A percentile compares a stretch with the other conserved stretches of the same genome.
phyloP scores from a whole-genome alignment of 306 rosid species.

The Cicer arietinum region DNA sequence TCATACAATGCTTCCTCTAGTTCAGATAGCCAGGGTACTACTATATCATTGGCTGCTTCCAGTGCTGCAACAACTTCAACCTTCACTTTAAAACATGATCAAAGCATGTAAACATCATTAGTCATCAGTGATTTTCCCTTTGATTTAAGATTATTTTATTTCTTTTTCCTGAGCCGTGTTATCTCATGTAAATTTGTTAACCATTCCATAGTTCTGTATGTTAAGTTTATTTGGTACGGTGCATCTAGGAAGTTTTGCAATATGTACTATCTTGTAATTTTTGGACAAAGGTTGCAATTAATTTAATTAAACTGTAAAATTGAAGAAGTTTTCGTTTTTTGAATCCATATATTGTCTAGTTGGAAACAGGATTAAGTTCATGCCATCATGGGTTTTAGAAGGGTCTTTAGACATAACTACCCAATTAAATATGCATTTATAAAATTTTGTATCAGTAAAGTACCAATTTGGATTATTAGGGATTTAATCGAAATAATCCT shows the following conservation, averaged over 20 bases:
- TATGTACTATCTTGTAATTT: conserved; percentile 36
- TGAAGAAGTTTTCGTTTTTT: too few species aligned
- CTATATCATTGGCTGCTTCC: conserved; percentile 55
- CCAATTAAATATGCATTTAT: too few species aligned
- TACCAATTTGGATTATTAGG: too few species aligned
- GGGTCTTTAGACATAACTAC: too few species aligned
- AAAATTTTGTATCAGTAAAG: too few species aligned
- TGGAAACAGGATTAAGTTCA: too few species aligned
- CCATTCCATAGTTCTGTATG: conserved; percentile 1
- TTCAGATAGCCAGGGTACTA: conserved; percentile 52
- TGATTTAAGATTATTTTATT: conserved; percentile 41
- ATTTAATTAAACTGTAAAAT: too few species aligned
- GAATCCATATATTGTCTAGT: too few species aligned
- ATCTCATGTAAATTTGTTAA: conserved; percentile 48
- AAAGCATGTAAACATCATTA: conserved; percentile 41
- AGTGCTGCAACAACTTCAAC: conserved; percentile 49
- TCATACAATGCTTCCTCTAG: conserved; percentile 55
- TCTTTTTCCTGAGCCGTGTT: conserved; percentile 39
- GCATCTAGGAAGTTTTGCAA: conserved; percentile 32
- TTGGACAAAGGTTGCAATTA: background rate
- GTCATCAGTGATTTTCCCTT: background rate
- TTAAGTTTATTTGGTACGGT: background rate
- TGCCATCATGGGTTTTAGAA: too few species aligned
- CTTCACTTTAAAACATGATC: conserved; percentile 51
- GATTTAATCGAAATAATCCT: too few species aligned